phyloP scores from a whole-genome alignment of 202 grass and related monocot genomes.

The Alloteropsis angusta region DNA sequence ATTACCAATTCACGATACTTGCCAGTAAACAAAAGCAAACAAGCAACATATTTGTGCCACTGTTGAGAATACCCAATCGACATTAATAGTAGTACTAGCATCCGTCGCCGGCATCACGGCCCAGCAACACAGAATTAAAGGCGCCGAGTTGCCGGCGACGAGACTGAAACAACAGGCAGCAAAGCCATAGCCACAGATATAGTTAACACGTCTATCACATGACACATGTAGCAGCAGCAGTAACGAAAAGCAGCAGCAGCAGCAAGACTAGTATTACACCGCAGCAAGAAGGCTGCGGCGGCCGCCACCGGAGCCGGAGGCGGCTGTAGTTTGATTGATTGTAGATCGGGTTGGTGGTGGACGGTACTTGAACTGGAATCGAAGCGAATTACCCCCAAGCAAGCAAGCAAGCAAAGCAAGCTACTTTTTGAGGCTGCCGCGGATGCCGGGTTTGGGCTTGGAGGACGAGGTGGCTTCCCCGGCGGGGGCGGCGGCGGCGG shows the following conservation, averaged over 20 bases:
- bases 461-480: slow-evolving; percentile 17
- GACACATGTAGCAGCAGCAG: slow-evolving; percentile 28
- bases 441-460: slow-evolving; percentile 57
- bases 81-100: slow-evolving; percentile 19
- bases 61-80: not conserved
- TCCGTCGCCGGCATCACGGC: slow-evolving; percentile 1
- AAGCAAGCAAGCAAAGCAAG: no score
- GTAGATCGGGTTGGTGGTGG: not conserved
- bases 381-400: slow-evolving; percentile 21
- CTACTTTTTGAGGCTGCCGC: slow-evolving; percentile 82
- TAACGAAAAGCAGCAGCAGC: slow-evolving; percentile 1
- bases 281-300: not conserved
- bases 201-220: slow-evolving; percentile 26
- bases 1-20: not conserved
- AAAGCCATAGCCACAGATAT: not conserved
- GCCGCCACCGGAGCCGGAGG: not conserved
- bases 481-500: not conserved
- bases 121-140: slow-evolving; percentile 18
- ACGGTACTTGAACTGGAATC: not conserved
- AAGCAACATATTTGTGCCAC: not conserved
- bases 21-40: not conserved
- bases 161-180: not conserved
- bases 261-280: not conserved
- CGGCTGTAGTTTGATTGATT: not conserved
- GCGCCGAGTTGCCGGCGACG: not conserved